Conservation (phyloP, 352 stramenopile genomes). For the Blastocystis sp. region DNA sequence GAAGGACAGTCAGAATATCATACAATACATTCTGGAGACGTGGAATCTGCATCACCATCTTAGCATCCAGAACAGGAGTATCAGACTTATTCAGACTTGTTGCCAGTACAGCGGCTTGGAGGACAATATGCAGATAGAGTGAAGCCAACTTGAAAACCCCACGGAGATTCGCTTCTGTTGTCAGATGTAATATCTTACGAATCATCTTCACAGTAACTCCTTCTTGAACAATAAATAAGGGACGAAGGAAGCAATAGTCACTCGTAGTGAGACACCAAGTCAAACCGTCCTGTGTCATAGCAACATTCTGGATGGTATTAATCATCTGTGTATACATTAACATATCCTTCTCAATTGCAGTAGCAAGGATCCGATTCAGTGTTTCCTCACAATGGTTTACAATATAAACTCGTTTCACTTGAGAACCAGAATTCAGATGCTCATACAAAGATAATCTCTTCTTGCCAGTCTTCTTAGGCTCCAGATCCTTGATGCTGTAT, state of each 20-base stretch:
- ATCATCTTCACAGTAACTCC: not conserved
- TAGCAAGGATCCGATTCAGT: not conserved
- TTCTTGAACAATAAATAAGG: not conserved
- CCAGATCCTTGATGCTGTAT: not conserved
- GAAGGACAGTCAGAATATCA: not conserved
- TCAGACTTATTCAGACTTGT: conserved; percentile 19
- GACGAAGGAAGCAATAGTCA: not conserved
- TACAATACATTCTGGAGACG: not conserved
- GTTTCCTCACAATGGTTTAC: not conserved
- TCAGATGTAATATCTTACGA: not conserved
- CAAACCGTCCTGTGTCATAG: not conserved
- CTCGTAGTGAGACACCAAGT: not conserved
- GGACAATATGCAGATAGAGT: conserved; percentile 2
- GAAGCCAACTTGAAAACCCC: not conserved
- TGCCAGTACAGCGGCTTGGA: conserved; percentile 9
- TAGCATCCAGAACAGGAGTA: not conserved
- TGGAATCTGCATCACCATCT: not conserved
- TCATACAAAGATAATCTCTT: not conserved
- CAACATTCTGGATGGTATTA: not conserved
- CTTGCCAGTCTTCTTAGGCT: not conserved
- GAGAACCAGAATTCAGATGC: not conserved
- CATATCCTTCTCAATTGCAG: not conserved
- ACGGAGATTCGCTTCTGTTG: not conserved
- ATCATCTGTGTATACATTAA: not conserved
- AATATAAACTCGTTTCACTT: not conserved